A percentile compares a stretch with the other conserved stretches of the same genome.
These are phyloP conservation scores for Teratosphaeria viscida DNA, from an alignment of 2,329 filamentous ascomycete genomes.

Conservation along the genomic window DNA sequence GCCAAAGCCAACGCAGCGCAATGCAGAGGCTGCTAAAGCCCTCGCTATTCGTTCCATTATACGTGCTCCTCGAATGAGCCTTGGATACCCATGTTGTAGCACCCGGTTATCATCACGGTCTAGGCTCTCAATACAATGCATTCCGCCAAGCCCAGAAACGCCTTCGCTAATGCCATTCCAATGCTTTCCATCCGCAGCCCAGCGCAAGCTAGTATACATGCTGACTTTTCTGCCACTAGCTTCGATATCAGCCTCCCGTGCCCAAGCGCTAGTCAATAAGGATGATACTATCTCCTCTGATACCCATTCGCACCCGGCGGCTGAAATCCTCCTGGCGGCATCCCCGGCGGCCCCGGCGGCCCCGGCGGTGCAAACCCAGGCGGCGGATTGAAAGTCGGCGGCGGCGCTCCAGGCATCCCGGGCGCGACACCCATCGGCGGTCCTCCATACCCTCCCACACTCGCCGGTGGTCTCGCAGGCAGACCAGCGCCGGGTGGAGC, in stretches of 20 bases:
- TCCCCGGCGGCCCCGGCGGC: neutral
- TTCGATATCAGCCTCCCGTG: neutral
- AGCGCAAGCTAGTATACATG: neutral
- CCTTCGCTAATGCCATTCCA: neutral
- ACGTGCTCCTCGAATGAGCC: neutral
- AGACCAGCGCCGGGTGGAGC: conserved; percentile 50
- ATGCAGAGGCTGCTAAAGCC: neutral
- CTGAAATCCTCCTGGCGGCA: neutral
- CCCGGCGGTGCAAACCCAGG: conserved; percentile 26
- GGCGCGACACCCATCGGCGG: conserved; percentile 41
- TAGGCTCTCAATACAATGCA: neutral
- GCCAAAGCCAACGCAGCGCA: neutral
- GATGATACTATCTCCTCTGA: neutral
- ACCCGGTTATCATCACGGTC: neutral
- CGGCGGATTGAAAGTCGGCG: conserved; percentile 20
- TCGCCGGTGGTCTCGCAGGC: conserved; percentile 60
- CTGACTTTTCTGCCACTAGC: neutral
- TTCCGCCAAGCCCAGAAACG: neutral
- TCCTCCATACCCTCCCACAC: conserved; percentile 57
- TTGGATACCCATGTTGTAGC: neutral
- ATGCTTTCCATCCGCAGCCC: neutral
- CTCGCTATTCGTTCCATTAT: neutral
- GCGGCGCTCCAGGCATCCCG: conserved; percentile 20
- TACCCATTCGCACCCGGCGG: neutral
- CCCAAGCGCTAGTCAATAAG: neutral